phyloP scores from a whole-genome alignment of 2,329 filamentous ascomycete species.

The Coniochaeta ligniaria region DNA sequence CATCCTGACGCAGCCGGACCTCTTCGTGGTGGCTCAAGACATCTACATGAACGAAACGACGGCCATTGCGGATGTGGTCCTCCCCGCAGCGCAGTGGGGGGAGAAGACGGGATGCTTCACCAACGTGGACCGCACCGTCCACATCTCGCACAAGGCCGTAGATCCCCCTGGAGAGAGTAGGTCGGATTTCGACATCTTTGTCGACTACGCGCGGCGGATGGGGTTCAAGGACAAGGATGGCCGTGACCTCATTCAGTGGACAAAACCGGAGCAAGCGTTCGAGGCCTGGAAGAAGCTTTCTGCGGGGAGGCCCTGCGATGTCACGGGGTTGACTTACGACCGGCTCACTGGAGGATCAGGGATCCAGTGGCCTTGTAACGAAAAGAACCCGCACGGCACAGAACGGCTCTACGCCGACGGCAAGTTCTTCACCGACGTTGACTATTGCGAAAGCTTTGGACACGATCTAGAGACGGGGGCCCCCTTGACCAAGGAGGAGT shows the following conservation, averaged over 20 bases:
- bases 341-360: constrained; percentile 25
- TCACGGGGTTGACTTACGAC: constrained; percentile 23
- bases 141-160: constrained; percentile 27
- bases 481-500: constrained; percentile 21
- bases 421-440: constrained; percentile 25
- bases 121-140: constrained; percentile 28
- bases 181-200: constrained; percentile 26
- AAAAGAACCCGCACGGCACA: constrained; percentile 21
- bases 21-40: constrained; percentile 27
- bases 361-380: constrained; percentile 29
- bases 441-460: constrained; percentile 26
- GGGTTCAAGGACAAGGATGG: constrained; percentile 25
- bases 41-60: constrained; percentile 28
- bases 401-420: constrained; percentile 25
- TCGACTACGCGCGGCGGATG: constrained; percentile 25
- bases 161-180: constrained; percentile 27
- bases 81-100: constrained; percentile 27
- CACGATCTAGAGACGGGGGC: constrained; percentile 28
- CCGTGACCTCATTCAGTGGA: constrained; percentile 20
- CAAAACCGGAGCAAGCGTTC: constrained; percentile 22
- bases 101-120: constrained; percentile 31
- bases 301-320: constrained; percentile 25
- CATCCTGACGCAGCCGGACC: constrained; percentile 20
- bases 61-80: constrained; percentile 26
- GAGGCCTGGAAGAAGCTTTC: constrained; percentile 26